phyloP scores from a whole-genome alignment of 768 basidiomycete genomes.

The Russula sp. region DNA sequence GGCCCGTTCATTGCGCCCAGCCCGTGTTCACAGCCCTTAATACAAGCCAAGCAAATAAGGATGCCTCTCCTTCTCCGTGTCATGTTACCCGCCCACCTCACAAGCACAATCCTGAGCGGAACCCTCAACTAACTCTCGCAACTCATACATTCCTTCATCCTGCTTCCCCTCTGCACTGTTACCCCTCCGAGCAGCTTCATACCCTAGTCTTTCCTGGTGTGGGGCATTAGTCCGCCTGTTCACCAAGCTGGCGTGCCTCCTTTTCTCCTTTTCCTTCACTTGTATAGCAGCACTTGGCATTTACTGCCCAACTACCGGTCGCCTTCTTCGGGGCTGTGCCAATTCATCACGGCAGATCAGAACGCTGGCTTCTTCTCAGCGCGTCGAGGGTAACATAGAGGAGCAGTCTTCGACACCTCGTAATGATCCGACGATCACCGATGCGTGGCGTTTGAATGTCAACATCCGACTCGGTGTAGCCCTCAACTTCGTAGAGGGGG shows the following conservation, averaged over 20 bases:
- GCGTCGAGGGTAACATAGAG: slow-evolving; percentile 1
- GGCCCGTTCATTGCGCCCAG: neutral
- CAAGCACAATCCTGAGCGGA: no score
- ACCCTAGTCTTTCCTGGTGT: neutral
- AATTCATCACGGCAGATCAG: slow-evolving; percentile 1
- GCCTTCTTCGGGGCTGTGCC: neutral
- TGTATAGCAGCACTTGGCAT: slow-evolving; percentile 17
- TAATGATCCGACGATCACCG: neutral
- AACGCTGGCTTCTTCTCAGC: slow-evolving; percentile 14
- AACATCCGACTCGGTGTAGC: slow-evolving; percentile 18
- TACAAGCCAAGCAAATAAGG: neutral
- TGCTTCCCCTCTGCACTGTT: no score
- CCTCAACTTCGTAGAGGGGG: slow-evolving; percentile 8
- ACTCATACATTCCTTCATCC: neutral
- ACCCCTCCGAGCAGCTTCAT: no score
- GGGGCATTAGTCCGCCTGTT: neutral
- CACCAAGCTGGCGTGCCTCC: slow-evolving; percentile 22
- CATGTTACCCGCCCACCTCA: neutral
- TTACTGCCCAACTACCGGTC: slow-evolving; percentile 11
- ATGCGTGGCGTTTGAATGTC: slow-evolving; percentile 13
- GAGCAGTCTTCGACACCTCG: slow-evolving; percentile 2
- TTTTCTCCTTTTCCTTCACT: slow-evolving; percentile 18
- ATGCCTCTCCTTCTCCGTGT: neutral
- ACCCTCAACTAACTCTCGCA: no score
- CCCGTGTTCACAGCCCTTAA: slow-evolving; percentile 4